Evolutionary conservation across 768 basidiomycete genomes (phyloP).

Genomic region (Boletus eberwhitei): DNA sequence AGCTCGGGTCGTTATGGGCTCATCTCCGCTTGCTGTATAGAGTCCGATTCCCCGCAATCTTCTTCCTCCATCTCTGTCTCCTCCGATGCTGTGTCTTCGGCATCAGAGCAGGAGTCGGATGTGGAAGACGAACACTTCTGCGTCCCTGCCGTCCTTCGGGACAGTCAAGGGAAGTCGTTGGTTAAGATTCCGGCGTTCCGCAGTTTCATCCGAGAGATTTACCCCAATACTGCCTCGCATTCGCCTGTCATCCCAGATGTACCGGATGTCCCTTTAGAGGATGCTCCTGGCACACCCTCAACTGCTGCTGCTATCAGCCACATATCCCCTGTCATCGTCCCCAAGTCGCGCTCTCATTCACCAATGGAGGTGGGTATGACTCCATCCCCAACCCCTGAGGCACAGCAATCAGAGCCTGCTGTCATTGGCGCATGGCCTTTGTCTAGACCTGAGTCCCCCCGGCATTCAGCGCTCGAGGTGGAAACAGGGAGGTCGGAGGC

Average conservation of each 20-base stretch:
- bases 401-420: conserved; percentile 33
- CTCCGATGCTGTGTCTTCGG: conserved; percentile 30
- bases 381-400: conserved; percentile 21
- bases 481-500: conserved; percentile 13
- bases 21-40: conserved; percentile 31
- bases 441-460: conserved; percentile 36
- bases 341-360: conserved; percentile 40
- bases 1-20: conserved; percentile 65
- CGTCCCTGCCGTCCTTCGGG: conserved; percentile 12
- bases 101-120: conserved; percentile 47
- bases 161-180: conserved; percentile 9
- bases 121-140: conserved; percentile 45
- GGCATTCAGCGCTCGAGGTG: conserved; percentile 11
- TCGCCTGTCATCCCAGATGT: conserved; percentile 11
- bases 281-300: conserved; percentile 8
- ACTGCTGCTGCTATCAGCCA: conserved; percentile 1
- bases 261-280: conserved; percentile 10
- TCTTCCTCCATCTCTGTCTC: conserved; percentile 44
- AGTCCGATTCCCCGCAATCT: conserved; percentile 26
- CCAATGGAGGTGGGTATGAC: conserved; percentile 49
- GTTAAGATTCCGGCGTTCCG: conserved; percentile 33
- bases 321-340: conserved; percentile 15
- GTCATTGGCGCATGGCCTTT: conserved; percentile 44
- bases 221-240: conserved; percentile 7
- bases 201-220: conserved; percentile 31